These are phyloP conservation scores for Fagopyrum homotropicum DNA, from an alignment of 148 eudicot species.

Conservation along the genomic window DNA sequence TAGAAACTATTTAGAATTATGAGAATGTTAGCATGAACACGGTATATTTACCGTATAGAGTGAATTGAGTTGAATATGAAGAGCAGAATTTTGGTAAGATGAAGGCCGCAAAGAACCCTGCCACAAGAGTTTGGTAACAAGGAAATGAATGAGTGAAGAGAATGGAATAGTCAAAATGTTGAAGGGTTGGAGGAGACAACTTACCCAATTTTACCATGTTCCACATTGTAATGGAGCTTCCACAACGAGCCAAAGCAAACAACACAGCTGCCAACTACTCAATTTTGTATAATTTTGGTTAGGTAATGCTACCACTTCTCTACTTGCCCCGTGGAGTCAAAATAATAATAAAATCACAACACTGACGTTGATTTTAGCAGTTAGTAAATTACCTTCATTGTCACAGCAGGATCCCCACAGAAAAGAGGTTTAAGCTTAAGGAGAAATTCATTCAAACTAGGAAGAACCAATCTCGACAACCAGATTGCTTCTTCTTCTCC, in stretches of 20 bases:
- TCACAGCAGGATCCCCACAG: conserved; percentile 77
- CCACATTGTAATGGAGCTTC: conserved; percentile 75
- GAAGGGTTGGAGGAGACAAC: conserved; percentile 17
- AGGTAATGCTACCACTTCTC: background rate
- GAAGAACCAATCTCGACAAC: conserved; percentile 51
- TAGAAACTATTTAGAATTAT: background rate
- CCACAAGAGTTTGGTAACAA: background rate
- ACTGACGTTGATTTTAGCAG: background rate
- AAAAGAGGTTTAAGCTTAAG: conserved; percentile 55
- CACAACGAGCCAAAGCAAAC: conserved; percentile 72
- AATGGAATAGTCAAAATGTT: background rate
- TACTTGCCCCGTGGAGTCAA: background rate
- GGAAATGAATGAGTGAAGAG: background rate
- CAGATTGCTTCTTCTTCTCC: conserved; percentile 82
- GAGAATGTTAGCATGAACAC: background rate
- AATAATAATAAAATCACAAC: background rate
- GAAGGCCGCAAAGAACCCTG: conserved; percentile 76
- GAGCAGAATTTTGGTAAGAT: conserved; percentile 63
- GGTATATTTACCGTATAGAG: conserved; percentile 43
- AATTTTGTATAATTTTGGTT: conserved; percentile 3
- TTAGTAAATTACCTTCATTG: conserved; percentile 55
- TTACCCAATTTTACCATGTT: conserved; percentile 67
- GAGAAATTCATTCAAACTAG: conserved; percentile 64
- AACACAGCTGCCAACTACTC: conserved; percentile 68
- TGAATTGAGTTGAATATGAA: conserved; percentile 53